A percentile compares a stretch with the other conserved stretches of the same genome.
Evolutionary conservation across 495 filamentous ascomycete genomes (phyloP).

Genomic region (Aspergillus mulundensis): DNA sequence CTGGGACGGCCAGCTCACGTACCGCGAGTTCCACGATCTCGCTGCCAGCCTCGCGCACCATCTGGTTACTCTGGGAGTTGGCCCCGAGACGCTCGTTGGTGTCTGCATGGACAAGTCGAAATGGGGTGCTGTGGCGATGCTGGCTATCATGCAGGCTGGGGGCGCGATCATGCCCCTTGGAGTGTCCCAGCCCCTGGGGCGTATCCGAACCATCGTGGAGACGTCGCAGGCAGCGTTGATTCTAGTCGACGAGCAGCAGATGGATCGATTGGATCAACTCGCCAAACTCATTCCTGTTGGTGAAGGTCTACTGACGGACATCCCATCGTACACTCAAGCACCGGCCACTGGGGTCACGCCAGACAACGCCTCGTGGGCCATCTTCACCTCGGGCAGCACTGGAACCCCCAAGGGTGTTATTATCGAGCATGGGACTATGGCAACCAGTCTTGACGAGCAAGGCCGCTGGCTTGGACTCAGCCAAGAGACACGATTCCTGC

Average conservation of each 20-base stretch:
- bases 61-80: conserved; percentile 23
- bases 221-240: conserved; percentile 20
- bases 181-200: conserved; percentile 35
- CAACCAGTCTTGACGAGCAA: conserved; percentile 24
- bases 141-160: conserved; percentile 32
- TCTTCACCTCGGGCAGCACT: conserved; percentile 45
- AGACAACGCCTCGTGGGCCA: conserved; percentile 18
- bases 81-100: conserved; percentile 23
- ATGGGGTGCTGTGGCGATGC: conserved; percentile 28
- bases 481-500: conserved; percentile 30
- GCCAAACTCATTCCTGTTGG: too few relatives aligned
- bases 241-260: too few relatives aligned
- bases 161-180: conserved; percentile 50
- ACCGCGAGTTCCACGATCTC: conserved; percentile 24
- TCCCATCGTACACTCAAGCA: too few relatives aligned
- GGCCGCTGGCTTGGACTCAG: conserved; percentile 15
- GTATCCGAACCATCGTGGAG: conserved; percentile 18
- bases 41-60: conserved; percentile 20
- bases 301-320: too few relatives aligned
- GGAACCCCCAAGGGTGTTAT: conserved; percentile 48
- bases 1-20: conserved; percentile 34
- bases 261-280: too few relatives aligned
- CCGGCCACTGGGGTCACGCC: background rate
- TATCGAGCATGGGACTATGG: conserved; percentile 40
- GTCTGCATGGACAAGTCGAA: conserved; percentile 29